Base-by-base conservation (phyloP, 163 green algal species). In the Chlamydomonas reinhardtii region DNA sequence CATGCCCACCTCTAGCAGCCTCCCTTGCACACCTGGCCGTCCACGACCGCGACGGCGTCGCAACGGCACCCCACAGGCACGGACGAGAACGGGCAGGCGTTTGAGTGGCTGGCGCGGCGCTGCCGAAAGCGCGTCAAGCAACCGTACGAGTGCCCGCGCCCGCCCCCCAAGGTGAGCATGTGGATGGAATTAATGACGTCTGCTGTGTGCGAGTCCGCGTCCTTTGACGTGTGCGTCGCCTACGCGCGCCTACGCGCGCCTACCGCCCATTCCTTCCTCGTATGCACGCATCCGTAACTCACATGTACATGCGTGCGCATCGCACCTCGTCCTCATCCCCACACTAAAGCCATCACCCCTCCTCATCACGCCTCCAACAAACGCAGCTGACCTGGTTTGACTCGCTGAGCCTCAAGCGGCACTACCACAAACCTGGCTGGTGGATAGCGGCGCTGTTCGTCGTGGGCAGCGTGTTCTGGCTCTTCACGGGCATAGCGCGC, bases 401-500 rank as follows among this genome's bases (percentile, higher is more conserved):
- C n/a, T n/a, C n/a, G 31, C 66, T 73, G 29, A 1, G n/a, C n/a
- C 20, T 73, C 29, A 73, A 73, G 66, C 66, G 66, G n/a, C 66
- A 73, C 66, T 73, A 73, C 66, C 12, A 17, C 66, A 73, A 73
- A n/a, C 66, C 66, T 4, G 66, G 66, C 29, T 73, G n/a, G n/a
- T 73, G 66, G 66, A 29, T 73, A 2, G 66, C 66, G n/a, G 9
- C 34, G 8, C 31, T 73, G n/a, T 73, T 73, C 66, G 66, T 22
- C 12, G 66, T 73, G 66, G 66, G 66, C n/a, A 27, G 8, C 66
- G 2, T 73, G 20, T 25, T 73, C 20, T 73, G 66, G 66, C 66
- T 73, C n/a, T 73, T 73, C 66, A 73, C 66, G 12, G 66, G 66
- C 31, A 73, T 73, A n/a, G 66, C 66, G n/a, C 66, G 66, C 66